Evolutionary conservation across 2,329 filamentous ascomycete genomes (phyloP).

Genomic region (Trichoderma koningiopsis): DNA sequence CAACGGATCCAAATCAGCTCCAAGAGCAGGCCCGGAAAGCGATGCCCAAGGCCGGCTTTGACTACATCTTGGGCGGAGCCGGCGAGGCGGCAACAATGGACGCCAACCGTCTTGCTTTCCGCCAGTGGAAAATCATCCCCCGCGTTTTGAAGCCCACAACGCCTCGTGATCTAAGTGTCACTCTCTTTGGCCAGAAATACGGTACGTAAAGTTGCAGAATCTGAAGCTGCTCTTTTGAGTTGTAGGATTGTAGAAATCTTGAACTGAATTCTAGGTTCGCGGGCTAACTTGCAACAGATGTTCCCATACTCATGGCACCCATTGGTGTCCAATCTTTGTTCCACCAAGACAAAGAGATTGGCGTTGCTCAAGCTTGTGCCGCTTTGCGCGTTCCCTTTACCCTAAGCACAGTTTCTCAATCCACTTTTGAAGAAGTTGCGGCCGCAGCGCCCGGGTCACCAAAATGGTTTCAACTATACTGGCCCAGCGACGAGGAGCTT

Average conservation of each 20-base stretch:
- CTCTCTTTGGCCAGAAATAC: slow-evolving; percentile 55
- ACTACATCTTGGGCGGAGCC: slow-evolving; percentile 65
- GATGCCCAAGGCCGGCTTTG: slow-evolving; percentile 53
- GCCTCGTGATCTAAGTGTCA: slow-evolving; percentile 51
- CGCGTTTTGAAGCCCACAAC: slow-evolving; percentile 50
- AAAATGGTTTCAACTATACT: slow-evolving; percentile 77
- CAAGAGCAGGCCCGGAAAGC: slow-evolving; percentile 55
- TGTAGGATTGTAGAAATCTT: background rate
- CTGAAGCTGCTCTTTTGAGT: background rate
- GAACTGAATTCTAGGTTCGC: background rate
- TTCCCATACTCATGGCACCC: slow-evolving; percentile 61
- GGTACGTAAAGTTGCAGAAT: slow-evolving; percentile 33
- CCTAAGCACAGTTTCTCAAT: slow-evolving; percentile 64
- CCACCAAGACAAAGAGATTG: slow-evolving; percentile 65
- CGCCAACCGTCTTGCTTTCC: slow-evolving; percentile 60
- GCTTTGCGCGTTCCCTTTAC: slow-evolving; percentile 66
- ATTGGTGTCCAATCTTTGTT: slow-evolving; percentile 70
- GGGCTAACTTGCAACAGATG: slow-evolving; percentile 31
- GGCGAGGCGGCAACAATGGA: slow-evolving; percentile 63
- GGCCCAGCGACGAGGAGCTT: slow-evolving; percentile 66
- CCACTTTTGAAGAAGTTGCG: slow-evolving; percentile 68
- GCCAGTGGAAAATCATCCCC: slow-evolving; percentile 55
- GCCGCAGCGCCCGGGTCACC: slow-evolving; percentile 57
- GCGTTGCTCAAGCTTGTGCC: slow-evolving; percentile 63
- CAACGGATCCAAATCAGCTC: slow-evolving; percentile 60